Conservation (phyloP, 2,329 filamentous ascomycete genomes). For the Fusarium setosum region DNA sequence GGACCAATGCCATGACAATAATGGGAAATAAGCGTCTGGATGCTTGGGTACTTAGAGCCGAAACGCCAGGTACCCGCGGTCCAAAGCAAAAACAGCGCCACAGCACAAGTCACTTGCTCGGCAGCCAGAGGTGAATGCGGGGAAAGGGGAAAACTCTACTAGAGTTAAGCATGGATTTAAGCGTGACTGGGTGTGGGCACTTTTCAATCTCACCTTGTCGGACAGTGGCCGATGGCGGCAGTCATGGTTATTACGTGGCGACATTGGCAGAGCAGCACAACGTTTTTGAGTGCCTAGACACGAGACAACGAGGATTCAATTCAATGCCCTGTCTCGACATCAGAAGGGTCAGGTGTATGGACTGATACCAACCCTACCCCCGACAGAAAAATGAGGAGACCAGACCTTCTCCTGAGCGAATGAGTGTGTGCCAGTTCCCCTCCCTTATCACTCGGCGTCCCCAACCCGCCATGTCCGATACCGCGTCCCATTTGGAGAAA, state of each 20-base stretch:
- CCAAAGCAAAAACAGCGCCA: conserved; percentile 3
- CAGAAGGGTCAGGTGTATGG: background rate
- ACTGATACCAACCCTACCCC: conserved; percentile 11
- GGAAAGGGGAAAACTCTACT: background rate
- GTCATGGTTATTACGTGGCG: conserved; percentile 1
- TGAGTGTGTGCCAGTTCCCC: background rate
- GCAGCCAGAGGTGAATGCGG: conserved; percentile 27
- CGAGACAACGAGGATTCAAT: too few relatives aligned
- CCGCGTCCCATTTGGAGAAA: conserved; percentile 31
- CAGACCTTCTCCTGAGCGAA: background rate
- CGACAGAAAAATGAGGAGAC: conserved; percentile 5
- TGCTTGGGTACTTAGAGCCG: conserved; percentile 4
- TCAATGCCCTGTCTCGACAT: background rate
- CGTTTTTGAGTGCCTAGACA: too few relatives aligned
- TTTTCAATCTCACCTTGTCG: background rate
- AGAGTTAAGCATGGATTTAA: conserved; percentile 35
- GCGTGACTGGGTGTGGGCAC: conserved; percentile 7
- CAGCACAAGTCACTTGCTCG: background rate
- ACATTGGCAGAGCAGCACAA: background rate
- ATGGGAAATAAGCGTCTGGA: background rate
- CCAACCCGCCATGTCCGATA: conserved; percentile 13
- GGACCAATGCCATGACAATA: background rate
- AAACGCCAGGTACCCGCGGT: conserved; percentile 1
- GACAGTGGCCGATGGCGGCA: conserved; percentile 20
- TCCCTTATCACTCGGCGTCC: conserved; percentile 14